Base-by-base conservation (phyloP, 225 moss, liverwort and hornwort species). In the Polytrichum formosum region DNA sequence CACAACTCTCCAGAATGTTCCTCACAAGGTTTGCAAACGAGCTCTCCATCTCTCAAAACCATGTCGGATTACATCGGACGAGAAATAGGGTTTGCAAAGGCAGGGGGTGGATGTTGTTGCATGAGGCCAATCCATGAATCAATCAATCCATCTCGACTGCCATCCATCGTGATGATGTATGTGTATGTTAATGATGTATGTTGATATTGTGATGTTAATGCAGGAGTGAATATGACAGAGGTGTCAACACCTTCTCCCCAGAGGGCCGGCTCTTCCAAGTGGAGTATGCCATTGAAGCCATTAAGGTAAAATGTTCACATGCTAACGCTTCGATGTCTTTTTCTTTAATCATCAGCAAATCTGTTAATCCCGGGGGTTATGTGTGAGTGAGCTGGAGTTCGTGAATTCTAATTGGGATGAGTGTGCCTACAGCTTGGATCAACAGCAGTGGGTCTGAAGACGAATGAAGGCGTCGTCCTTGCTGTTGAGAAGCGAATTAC, bases 221-320 rank as follows among this genome's bases (percentile, higher is more conserved):
- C 67, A 86, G 86, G 83, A 86, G 86, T 66, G 86, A 86, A 55
- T 86, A 86, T 80, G 86, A 86, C 83, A 71, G 86, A 78, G 86
- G 86, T 21, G 86, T 86, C 73, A 86, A 86, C 58, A 86, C 86
- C 9, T 86, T 86, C 73, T 86, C 86, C 0, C 86, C 86, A 20
- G 86, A 86, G 70, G 86, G 86, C 27, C 82, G 86, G 20, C 80
- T 86, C 53, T 86, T 86, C 71, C 86, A 86, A 76, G 86, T 86
- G 73, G 86, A 86, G 75, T 86, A 86, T 54, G 86, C 86, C 6
- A 86, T 86, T 68, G 86, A 86, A 71, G 86, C 86, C 66, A 86
- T 83, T 4, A 86, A 86, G 86, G 86, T 86, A 19, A 28, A 70
- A 23, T 18, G 20, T 19, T 22, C 33, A 20, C 22, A 37, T 18